Evolutionary conservation across 2,329 filamentous ascomycete species (phyloP).

Genomic region (Ascosphaera apis): DNA sequence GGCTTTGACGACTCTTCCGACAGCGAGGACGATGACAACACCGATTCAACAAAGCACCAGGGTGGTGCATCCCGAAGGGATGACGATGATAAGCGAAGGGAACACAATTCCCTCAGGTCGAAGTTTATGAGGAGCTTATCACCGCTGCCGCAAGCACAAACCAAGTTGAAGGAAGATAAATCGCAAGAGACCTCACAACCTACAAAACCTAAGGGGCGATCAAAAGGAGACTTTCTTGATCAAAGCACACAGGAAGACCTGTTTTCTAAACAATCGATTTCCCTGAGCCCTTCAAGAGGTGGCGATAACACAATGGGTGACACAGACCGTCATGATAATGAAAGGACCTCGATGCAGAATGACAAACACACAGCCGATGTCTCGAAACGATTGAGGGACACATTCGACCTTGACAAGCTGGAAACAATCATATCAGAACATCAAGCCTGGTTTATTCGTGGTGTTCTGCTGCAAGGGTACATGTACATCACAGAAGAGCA

Average conservation of each 20-base stretch:
- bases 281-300: not conserved
- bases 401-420: conserved; percentile 58
- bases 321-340: conserved; percentile 3
- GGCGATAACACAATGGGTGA: conserved; percentile 6
- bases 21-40: conserved; percentile 35
- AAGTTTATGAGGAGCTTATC: not conserved
- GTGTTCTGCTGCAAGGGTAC: conserved; percentile 76
- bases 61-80: conserved; percentile 1
- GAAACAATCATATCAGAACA: conserved; percentile 84
- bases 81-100: not conserved
- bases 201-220: conserved; percentile 6
- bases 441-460: conserved; percentile 80
- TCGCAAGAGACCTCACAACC: conserved; percentile 31
- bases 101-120: not conserved
- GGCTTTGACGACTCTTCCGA: conserved; percentile 69
- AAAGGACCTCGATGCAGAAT: conserved; percentile 28
- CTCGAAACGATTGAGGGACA: conserved; percentile 51
- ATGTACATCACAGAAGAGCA: conserved; percentile 88
- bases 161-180: conserved; percentile 1
- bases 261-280: conserved; percentile 3
- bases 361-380: conserved; percentile 33
- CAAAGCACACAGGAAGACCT: conserved; percentile 4
- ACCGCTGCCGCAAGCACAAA: not conserved
- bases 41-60: conserved; percentile 3
- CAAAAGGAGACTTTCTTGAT: conserved; percentile 4